These are phyloP conservation scores for Aureobasidium lini DNA, from an alignment of 2,329 filamentous ascomycete species.

Conservation along the genomic window DNA sequence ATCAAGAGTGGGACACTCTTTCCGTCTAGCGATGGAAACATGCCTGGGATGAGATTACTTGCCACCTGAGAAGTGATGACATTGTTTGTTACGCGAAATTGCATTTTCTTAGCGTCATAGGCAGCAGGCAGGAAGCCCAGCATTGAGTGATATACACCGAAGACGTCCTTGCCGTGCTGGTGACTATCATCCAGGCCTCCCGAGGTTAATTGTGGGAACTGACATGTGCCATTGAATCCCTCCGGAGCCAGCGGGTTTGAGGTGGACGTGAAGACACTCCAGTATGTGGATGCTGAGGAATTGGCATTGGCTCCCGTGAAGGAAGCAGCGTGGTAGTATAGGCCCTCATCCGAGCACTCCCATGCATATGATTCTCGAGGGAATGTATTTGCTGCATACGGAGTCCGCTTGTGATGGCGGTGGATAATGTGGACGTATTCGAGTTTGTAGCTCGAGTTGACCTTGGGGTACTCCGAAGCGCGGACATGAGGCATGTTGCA, in stretches of 20 bases:
- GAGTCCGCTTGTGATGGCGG: slow-evolving; percentile 77
- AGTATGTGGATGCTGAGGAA: slow-evolving; percentile 52
- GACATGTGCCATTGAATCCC: slow-evolving; percentile 67
- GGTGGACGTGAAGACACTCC: slow-evolving; percentile 54
- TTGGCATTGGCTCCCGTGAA: slow-evolving; percentile 33
- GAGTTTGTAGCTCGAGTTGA: slow-evolving; percentile 51
- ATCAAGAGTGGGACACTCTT: slow-evolving; percentile 34
- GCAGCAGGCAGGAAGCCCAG: slow-evolving; percentile 58
- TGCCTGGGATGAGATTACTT: slow-evolving; percentile 64
- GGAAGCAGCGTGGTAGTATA: slow-evolving; percentile 62
- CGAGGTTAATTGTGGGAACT: slow-evolving; percentile 73
- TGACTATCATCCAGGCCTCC: slow-evolving; percentile 66
- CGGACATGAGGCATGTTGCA: slow-evolving; percentile 88
- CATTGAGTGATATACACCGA: slow-evolving; percentile 64
- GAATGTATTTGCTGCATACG: slow-evolving; percentile 70
- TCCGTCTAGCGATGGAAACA: slow-evolving; percentile 44
- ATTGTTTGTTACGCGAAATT: slow-evolving; percentile 72
- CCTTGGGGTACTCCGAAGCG: slow-evolving; percentile 51
- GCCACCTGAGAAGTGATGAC: slow-evolving; percentile 76
- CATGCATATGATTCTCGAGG: slow-evolving; percentile 65
- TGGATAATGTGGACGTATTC: slow-evolving; percentile 76
- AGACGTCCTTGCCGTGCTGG: slow-evolving; percentile 69
- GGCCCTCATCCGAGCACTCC: slow-evolving; percentile 62
- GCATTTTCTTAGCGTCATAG: slow-evolving; percentile 40
- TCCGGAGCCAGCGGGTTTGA: slow-evolving; percentile 59